Percentiles rank a stretch among this genome's conserved stretches.
These are phyloP conservation scores for Chimonanthus salicifolius DNA, from an alignment of 164 flowering plant species.

Conservation along the genomic window DNA sequence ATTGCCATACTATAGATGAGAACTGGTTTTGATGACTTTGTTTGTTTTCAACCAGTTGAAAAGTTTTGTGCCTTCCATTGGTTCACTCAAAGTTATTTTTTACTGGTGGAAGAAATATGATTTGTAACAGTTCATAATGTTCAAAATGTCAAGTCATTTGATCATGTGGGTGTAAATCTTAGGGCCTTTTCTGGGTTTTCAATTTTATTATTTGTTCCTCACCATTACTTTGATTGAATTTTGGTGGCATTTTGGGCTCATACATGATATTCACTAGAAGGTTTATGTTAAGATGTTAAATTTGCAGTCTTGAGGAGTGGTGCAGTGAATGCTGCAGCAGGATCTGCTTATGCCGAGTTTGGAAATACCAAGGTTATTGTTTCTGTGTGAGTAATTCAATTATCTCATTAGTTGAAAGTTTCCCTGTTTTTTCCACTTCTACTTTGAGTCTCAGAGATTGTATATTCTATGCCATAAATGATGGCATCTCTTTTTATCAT, in stretches of 20 bases:
- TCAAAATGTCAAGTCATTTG: background rate
- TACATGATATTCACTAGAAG: background rate
- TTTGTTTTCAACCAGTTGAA: background rate
- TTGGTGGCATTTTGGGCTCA: background rate
- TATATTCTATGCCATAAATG: background rate
- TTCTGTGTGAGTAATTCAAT: conserved; percentile 69
- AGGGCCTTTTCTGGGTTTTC: background rate
- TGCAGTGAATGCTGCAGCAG: conserved; percentile 85
- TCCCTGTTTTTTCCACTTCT: background rate
- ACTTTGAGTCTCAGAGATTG: background rate
- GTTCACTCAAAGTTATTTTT: background rate
- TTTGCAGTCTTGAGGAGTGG: conserved; percentile 79
- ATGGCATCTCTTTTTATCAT: too few relatives aligned
- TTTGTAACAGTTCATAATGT: background rate
- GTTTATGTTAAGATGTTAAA: background rate
- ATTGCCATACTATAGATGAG: background rate
- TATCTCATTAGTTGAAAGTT: background rate
- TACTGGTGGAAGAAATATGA: too few relatives aligned
- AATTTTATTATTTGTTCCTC: background rate
- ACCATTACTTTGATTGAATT: background rate
- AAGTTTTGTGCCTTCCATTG: background rate
- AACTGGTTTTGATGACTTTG: background rate
- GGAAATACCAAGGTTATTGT: conserved; percentile 95
- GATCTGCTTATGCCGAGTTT: conserved; percentile 94
- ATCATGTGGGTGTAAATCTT: background rate